A percentile compares a stretch with the other conserved stretches of the same genome.
phyloP scores from a whole-genome alignment of 2,329 filamentous ascomycete genomes.

The Aspergillus vadensis region DNA sequence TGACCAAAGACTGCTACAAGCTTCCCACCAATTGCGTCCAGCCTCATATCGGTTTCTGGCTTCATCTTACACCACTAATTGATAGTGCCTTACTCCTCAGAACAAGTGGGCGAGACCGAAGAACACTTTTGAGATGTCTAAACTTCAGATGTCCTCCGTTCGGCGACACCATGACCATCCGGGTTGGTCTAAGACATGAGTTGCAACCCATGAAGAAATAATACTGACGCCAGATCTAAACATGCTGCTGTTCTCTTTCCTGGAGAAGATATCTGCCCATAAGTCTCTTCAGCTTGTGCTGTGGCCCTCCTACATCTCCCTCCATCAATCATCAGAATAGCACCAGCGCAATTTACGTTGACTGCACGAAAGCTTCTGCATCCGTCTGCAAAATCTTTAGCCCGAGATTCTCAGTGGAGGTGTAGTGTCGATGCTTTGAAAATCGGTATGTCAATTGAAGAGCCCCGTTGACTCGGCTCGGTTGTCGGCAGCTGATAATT shows the following conservation, averaged over 20 bases:
- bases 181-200: too few relatives aligned
- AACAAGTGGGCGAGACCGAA: too few relatives aligned
- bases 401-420: background rate
- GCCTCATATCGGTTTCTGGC: too few relatives aligned
- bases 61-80: too few relatives aligned
- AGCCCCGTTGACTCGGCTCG: background rate
- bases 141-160: too few relatives aligned
- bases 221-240: background rate
- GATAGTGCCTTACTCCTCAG: too few relatives aligned
- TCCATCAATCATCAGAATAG: background rate
- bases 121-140: too few relatives aligned
- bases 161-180: too few relatives aligned
- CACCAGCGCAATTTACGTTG: background rate
- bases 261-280: background rate
- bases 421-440: background rate
- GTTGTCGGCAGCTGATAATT: background rate
- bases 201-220: background rate
- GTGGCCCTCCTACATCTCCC: background rate
- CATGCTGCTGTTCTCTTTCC: background rate
- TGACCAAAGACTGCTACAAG: too few relatives aligned
- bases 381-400: background rate
- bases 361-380: background rate
- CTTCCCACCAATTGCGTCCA: too few relatives aligned
- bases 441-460: background rate
- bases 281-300: background rate